A percentile compares a stretch with the other conserved stretches of the same genome.
phyloP scores from a whole-genome alignment of 176 grass and related monocot genomes.

The Tillandsia leiboldiana region DNA sequence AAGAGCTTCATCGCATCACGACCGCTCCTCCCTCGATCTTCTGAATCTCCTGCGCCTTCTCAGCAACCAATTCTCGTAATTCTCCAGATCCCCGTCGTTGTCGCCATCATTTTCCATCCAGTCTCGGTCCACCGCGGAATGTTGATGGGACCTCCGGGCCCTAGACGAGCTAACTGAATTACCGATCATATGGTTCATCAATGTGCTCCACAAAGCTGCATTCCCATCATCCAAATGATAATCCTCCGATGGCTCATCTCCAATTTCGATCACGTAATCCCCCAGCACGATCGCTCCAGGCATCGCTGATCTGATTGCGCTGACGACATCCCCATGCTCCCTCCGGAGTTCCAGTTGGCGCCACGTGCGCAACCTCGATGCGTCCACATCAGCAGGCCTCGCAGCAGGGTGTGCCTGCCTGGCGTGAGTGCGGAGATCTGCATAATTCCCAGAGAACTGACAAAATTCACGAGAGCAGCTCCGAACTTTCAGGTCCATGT shows the following conservation, averaged over 20 bases:
- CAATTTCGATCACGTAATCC: conserved; percentile 13
- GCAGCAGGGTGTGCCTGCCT: conserved; percentile 25
- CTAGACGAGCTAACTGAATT: conserved; percentile 7
- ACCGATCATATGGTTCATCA: conserved; percentile 13
- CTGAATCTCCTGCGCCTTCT: conserved; percentile 13
- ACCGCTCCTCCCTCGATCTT: background rate
- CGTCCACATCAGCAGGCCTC: conserved; percentile 29
- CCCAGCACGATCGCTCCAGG: conserved; percentile 7
- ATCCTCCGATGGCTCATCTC: conserved; percentile 1
- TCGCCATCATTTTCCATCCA: conserved; percentile 2
- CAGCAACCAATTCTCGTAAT: background rate
- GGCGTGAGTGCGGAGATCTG: conserved; percentile 29
- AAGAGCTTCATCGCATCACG: no score
- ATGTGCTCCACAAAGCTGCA: conserved; percentile 8
- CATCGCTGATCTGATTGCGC: conserved; percentile 22
- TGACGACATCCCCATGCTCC: conserved; percentile 29
- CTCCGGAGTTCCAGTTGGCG: conserved; percentile 26
- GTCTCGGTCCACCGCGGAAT: background rate
- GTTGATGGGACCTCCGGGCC: conserved; percentile 4
- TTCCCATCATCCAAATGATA: background rate
- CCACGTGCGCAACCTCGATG: conserved; percentile 27
- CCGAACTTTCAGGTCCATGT: conserved; percentile 33
- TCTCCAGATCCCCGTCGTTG: background rate
- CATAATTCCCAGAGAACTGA: conserved; percentile 31
- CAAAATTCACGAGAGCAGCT: conserved; percentile 30